Base-by-base conservation (phyloP, 345 rosid genomes). In the Melaleuca quinquenervia region DNA sequence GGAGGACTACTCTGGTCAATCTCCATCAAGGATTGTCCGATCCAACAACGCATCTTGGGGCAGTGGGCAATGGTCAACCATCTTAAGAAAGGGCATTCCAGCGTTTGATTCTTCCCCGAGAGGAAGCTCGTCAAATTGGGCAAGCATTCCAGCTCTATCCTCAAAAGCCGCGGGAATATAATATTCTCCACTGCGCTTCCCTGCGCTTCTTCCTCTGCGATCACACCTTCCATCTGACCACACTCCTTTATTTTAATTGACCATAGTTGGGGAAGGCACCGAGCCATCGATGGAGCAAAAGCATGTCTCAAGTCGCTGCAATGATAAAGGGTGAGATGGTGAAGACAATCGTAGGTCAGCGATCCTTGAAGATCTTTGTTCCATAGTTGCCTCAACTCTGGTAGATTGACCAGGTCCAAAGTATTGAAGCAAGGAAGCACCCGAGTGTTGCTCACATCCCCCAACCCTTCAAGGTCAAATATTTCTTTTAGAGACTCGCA, bases 31-130 rank as follows among this genome's bases (percentile, higher is more conserved):
- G 74, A 0, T 0, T 27, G 74, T 36, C 41, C 13, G 6, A 20
- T 27, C 41, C 27, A 27, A 60, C 21, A 27, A 13, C 20, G 27
- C 74, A 60, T 60, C 18, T 60, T 3, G 5, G 74, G 21, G 74
- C 74, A 60, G 0, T 27, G 41, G 22, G 12, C 0, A 29, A 64
- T 32, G 6, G 0, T 32, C 0, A 64, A 6, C 0, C 0, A 0
- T 1, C 0, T 0, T 10, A 32, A 1, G 4, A 0, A 2, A 1
- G 48, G 78, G 3, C 78, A 70, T 3, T 70, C 24, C 1, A 70
- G 1, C 24, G 0, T 10, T 16, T 70, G 78, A 70, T 16, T 16
- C 26, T 70, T 32, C 12, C 78, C 48, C 0, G 0, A 70, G 8
- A 70, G 11, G 2, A 70, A 70, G 18, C 48, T 70, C 32, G 78